Evolutionary conservation across 2,329 filamentous ascomycete genomes (phyloP).

Genomic region (Plectosphaerella plurivora): DNA sequence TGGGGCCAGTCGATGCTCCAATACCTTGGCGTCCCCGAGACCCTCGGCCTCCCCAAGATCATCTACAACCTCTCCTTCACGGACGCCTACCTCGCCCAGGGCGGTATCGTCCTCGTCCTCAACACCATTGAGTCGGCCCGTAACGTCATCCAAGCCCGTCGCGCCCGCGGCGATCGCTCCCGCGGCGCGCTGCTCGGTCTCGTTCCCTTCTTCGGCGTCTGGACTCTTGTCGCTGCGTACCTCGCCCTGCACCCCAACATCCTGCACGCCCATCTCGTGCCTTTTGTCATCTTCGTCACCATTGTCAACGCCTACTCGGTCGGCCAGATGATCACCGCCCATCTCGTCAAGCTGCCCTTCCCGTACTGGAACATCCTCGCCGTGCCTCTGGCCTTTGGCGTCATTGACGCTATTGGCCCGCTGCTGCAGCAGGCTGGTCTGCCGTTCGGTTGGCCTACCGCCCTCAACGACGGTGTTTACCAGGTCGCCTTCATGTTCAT

Average conservation of each 20-base stretch:
- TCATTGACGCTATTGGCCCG: constrained; percentile 77
- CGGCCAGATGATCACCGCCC: constrained; percentile 91
- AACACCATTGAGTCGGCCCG: constrained; percentile 76
- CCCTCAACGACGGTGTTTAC: constrained; percentile 71
- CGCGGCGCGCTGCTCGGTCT: constrained; percentile 77
- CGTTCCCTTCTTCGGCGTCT: constrained; percentile 72
- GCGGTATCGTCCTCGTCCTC: constrained; percentile 72
- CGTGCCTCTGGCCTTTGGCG: constrained; percentile 71
- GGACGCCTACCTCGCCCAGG: constrained; percentile 90
- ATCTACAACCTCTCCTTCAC: constrained; percentile 82
- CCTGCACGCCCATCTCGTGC: constrained; percentile 76
- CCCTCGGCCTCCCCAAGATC: constrained; percentile 53
- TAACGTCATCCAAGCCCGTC: constrained; percentile 81
- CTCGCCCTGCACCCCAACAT: constrained; percentile 82
- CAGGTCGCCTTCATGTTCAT: constrained; percentile 89
- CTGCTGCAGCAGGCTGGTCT: constrained; percentile 47
- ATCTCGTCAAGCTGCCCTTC: constrained; percentile 82
- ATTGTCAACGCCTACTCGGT: constrained; percentile 93
- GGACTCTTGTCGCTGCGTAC: constrained; percentile 73
- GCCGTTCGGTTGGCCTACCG: constrained; percentile 71
- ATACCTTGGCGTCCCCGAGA: constrained; percentile 63
- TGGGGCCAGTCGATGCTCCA: constrained; percentile 82
- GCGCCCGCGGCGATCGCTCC: constrained; percentile 66
- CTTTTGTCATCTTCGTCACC: constrained; percentile 84
- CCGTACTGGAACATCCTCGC: constrained; percentile 86